These are phyloP conservation scores for Arabidopsis arenosa DNA, from an alignment of 345 rosid species.

Conservation along the genomic window DNA sequence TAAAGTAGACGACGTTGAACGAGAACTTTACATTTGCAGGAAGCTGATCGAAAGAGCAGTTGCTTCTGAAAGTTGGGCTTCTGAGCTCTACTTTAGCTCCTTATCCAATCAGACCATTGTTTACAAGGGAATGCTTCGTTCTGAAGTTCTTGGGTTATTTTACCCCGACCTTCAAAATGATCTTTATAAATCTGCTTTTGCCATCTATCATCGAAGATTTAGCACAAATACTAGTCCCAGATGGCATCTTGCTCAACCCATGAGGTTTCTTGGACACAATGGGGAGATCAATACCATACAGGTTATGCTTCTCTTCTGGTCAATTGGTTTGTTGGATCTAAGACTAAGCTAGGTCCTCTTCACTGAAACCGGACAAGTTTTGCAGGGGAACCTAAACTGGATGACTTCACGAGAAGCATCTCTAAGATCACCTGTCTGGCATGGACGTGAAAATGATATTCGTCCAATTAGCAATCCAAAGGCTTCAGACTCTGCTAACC, in stretches of 20 bases:
- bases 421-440: conserved; percentile 93
- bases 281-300: conserved; percentile 99
- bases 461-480: conserved; percentile 92
- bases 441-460: conserved; percentile 93
- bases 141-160: conserved; percentile 92
- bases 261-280: conserved; percentile 99
- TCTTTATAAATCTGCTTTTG: conserved; percentile 81
- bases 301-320: conserved; percentile 52
- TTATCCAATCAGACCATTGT: conserved; percentile 93
- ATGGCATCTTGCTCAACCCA: conserved; percentile 99
- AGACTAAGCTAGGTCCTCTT: conserved; percentile 17
- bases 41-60: conserved; percentile 89
- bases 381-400: conserved; percentile 99
- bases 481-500: conserved; percentile 98
- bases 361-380: conserved; percentile 35
- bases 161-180: conserved; percentile 82
- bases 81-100: conserved; percentile 91
- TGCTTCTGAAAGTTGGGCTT: conserved; percentile 75
- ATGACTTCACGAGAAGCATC: conserved; percentile 97
- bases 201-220: conserved; percentile 95
- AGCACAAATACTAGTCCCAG: conserved; percentile 99
- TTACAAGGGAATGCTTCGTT: conserved; percentile 99
- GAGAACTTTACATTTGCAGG: conserved; percentile 93
- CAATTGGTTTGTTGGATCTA: conserved; percentile 20
- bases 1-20: conserved; percentile 85